phyloP scores from a whole-genome alignment of 2,329 filamentous ascomycete species.

The Trichoderma sp. region DNA sequence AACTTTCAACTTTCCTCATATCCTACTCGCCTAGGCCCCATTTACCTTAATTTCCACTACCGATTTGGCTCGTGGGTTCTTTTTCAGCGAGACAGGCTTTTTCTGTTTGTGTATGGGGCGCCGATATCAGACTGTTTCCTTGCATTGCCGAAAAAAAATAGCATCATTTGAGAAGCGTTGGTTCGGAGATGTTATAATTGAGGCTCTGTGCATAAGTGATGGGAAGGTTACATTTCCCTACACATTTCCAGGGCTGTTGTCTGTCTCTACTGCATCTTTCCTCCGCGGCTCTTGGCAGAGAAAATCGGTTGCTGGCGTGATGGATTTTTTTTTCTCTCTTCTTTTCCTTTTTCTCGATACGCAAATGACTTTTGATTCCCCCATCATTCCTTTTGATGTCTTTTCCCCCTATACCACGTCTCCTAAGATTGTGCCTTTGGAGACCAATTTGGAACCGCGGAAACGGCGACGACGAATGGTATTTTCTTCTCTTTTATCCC shows the following conservation, averaged over 20 bases:
- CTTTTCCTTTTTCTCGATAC: neutral
- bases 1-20: neutral
- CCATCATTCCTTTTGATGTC: slow-evolving; percentile 26
- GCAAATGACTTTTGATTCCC: slow-evolving; percentile 19
- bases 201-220: neutral
- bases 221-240: neutral
- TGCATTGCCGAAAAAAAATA: neutral
- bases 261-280: slow-evolving; percentile 7
- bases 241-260: neutral
- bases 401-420: slow-evolving; percentile 15
- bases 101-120: neutral
- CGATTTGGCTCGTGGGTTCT: neutral
- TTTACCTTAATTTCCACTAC: slow-evolving; percentile 4
- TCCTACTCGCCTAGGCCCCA: neutral
- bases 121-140: neutral
- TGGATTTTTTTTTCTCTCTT: slow-evolving; percentile 8
- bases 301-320: neutral
- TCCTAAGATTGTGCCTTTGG: neutral
- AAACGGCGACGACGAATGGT: neutral
- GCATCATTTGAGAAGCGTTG: neutral
- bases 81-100: neutral
- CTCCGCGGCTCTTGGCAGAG: neutral
- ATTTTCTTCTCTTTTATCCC: slow-evolving; percentile 1
- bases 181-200: neutral
- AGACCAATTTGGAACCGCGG: neutral